Percentiles rank a stretch among this genome's conserved stretches.
phyloP scores from a whole-genome alignment of 129 eudicot genomes.

The Chrysanthemum makinoi region DNA sequence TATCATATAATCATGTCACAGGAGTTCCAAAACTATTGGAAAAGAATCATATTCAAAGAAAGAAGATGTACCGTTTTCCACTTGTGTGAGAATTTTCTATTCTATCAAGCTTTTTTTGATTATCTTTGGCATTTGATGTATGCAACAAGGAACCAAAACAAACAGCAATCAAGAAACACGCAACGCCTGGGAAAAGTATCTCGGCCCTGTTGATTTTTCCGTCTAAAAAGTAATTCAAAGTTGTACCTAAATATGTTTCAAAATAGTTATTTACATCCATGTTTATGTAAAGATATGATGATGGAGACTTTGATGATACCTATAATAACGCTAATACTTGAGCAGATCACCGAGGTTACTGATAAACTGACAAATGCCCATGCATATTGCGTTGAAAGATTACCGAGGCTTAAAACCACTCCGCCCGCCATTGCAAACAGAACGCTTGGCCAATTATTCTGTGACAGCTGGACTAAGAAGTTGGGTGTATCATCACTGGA shows the following conservation, averaged over 20 bases:
- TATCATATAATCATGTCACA: slow-evolving; percentile 7
- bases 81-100: slow-evolving; percentile 24
- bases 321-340: slow-evolving; percentile 69
- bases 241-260: slow-evolving; percentile 49
- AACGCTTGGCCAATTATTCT: slow-evolving; percentile 81
- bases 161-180: slow-evolving; percentile 76
- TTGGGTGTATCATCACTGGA: slow-evolving; percentile 50
- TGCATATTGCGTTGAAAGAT: slow-evolving; percentile 74
- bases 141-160: slow-evolving; percentile 72
- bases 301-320: slow-evolving; percentile 32
- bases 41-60: slow-evolving; percentile 13
- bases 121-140: slow-evolving; percentile 67
- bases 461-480: slow-evolving; percentile 66
- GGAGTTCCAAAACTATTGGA: slow-evolving; percentile 4
- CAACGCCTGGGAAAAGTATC: slow-evolving; percentile 87
- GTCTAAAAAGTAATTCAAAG: slow-evolving; percentile 75
- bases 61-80: slow-evolving; percentile 44
- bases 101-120: slow-evolving; percentile 47
- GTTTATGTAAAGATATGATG: not conserved
- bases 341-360: slow-evolving; percentile 53
- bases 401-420: slow-evolving; percentile 60
- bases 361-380: slow-evolving; percentile 87
- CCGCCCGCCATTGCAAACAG: slow-evolving; percentile 87
- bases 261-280: no score
- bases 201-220: slow-evolving; percentile 75